phyloP scores from a whole-genome alignment of 768 basidiomycete genomes.

The Artomyces pyxidatus region DNA sequence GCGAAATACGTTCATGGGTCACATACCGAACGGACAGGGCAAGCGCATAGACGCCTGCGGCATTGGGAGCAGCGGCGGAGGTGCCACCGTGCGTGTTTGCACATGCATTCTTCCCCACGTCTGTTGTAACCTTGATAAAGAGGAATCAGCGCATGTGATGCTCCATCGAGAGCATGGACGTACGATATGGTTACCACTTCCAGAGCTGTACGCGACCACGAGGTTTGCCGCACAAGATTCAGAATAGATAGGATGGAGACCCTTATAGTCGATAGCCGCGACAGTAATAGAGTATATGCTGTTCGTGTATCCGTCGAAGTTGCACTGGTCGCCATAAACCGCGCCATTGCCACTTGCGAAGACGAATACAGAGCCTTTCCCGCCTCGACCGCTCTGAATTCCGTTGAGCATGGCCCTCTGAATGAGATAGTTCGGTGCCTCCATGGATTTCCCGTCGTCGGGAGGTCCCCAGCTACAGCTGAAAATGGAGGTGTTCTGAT shows the following conservation, averaged over 20 bases:
- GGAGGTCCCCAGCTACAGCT: conserved; percentile 99
- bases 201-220: conserved; percentile 93
- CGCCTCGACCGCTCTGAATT: conserved; percentile 78
- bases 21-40: conserved; percentile 78
- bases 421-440: conserved; percentile 85
- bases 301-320: conserved; percentile 99
- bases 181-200: conserved; percentile 89
- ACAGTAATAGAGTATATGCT: conserved; percentile 95
- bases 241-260: conserved; percentile 92
- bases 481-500: conserved; percentile 85
- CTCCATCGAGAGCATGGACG: conserved; percentile 3
- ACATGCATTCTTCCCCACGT: conserved; percentile 80
- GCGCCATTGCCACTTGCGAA: conserved; percentile 98
- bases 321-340: conserved; percentile 88
- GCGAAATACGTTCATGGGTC: not conserved
- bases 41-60: conserved; percentile 87
- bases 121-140: conserved; percentile 75
- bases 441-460: conserved; percentile 92
- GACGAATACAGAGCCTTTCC: conserved; percentile 91
- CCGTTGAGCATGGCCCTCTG: conserved; percentile 93
- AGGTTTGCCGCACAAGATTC: conserved; percentile 98
- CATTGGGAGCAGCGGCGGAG: conserved; percentile 95
- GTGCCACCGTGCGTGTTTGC: conserved; percentile 86
- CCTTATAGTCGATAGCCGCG: conserved; percentile 89
- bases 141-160: conserved; percentile 10